Percentiles rank a stretch among this genome's conserved stretches.
phyloP scores from a whole-genome alignment of 371 early-diverging fungal genomes.

The Actinomortierella ambigua region DNA sequence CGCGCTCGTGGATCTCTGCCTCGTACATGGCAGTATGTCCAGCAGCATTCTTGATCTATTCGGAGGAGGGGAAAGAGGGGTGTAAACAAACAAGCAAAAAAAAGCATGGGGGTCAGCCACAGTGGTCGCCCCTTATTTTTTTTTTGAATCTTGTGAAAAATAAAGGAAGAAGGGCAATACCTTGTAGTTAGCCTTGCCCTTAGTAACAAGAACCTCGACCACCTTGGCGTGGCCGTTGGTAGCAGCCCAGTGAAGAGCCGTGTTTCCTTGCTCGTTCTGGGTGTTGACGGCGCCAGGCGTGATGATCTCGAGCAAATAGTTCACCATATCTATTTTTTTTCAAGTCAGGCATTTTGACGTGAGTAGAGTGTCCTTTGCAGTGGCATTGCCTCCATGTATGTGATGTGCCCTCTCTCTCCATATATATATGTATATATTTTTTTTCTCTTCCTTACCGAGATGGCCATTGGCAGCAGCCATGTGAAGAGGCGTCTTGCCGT shows the following conservation, averaged over 20 bases:
- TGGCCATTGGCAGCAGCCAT: conserved; percentile 89
- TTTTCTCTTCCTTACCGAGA: conserved; percentile 49
- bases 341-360: too few relatives aligned
- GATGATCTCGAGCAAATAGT: conserved; percentile 38
- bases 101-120: neutral
- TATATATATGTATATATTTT: neutral
- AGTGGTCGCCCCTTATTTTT: too few relatives aligned
- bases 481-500: conserved; percentile 80
- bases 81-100: neutral
- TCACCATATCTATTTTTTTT: conserved; percentile 34
- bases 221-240: conserved; percentile 78
- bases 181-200: conserved; percentile 66
- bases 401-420: too few relatives aligned
- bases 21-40: conserved; percentile 67
- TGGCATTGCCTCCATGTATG: too few relatives aligned
- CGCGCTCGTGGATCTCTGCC: conserved; percentile 68
- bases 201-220: conserved; percentile 62
- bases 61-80: neutral
- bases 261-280: conserved; percentile 75
- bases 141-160: too few relatives aligned
- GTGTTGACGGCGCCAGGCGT: conserved; percentile 53
- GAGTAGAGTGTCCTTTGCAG: too few relatives aligned
- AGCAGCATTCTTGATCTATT: conserved; percentile 65
- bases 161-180: conserved; percentile 39
- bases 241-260: conserved; percentile 90